Evolutionary conservation across 805 yeast genomes (phyloP), one percentile per base, ranked within the genome.

Genomic region (Myxozyma neotropica): DNA sequence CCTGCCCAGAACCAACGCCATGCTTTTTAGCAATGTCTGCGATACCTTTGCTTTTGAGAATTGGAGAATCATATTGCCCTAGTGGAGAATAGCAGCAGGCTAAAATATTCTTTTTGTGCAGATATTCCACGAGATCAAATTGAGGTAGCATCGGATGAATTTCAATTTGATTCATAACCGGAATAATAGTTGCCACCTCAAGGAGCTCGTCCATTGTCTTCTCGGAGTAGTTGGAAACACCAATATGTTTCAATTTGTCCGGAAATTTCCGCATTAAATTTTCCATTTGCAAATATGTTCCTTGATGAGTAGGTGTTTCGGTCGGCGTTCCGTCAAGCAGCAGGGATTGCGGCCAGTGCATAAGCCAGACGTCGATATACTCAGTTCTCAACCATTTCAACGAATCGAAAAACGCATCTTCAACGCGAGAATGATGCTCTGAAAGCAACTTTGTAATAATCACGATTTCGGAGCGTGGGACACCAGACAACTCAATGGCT

Each of bases 321-420:
- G 81, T 77, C 50, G 87, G 74, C 65, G 81, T 76, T 12, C 43
- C 53, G 15, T 21, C 53, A 21, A 45, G 54, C 4, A 4, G 12
- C n/a, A 81, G 71, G 15, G 86, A 75, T 42, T 81, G 81, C 7
- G 96, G 96, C 95, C 95, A 89, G 74, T 89, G 96, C 72, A 89
- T 80, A 70, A 89, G 78, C 70, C 84, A 84, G 51, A 89, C 75
- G 71, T 89, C 96, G 54, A 89, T 86, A 69, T 89, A 89, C 48
- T 86, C 93, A 66, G 87, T 69, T 0, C 84, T 84, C 61, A 89
- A 76, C 69, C 84, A 82, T 65, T 78, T 67, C 68, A 89, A 77
- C 4, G 92, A 85, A 49, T 73, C 75, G 12, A 82, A 79, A 36
- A 88, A 73, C 4, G 87, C 88, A n/a, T 70, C 75, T 33, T 69